A percentile compares a stretch with the other conserved stretches of the same genome.
These are phyloP conservation scores for Nannochloropsis oceanica DNA, from an alignment of 108 stramenopile genomes.

Conservation along the genomic window DNA sequence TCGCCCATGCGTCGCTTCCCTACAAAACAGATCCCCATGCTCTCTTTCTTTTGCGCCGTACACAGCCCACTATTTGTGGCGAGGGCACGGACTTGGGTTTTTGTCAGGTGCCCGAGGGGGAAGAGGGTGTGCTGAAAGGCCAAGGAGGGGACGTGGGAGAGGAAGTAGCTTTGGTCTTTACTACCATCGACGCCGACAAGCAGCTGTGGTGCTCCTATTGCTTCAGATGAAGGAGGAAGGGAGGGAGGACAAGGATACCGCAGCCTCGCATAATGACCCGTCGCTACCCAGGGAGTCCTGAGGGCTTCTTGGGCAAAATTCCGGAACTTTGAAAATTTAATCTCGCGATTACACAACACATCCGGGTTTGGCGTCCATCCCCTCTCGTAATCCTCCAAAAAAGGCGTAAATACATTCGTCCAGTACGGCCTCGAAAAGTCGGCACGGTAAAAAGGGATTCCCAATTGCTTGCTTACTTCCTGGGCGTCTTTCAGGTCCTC, in stretches of 20 bases:
- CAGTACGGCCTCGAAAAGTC: slow-evolving; percentile 73
- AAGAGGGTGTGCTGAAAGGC: slow-evolving; percentile 50
- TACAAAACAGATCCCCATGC: slow-evolving; percentile 89
- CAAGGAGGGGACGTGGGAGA: slow-evolving; percentile 49
- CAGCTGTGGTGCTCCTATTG: slow-evolving; percentile 39
- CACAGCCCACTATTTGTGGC: slow-evolving; percentile 54
- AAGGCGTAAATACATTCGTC: slow-evolving; percentile 79
- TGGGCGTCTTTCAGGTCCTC: slow-evolving; percentile 63
- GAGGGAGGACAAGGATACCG: background rate
- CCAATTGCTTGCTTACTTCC: slow-evolving; percentile 53
- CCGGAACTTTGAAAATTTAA: slow-evolving; percentile 78
- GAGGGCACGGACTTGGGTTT: slow-evolving; percentile 52
- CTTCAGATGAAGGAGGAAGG: background rate
- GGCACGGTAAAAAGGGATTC: slow-evolving; percentile 52
- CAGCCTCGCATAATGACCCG: slow-evolving; percentile 75
- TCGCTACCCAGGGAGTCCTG: slow-evolving; percentile 48
- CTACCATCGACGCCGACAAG: slow-evolving; percentile 50
- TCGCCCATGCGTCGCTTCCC: slow-evolving; percentile 73
- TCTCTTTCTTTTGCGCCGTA: slow-evolving; percentile 65
- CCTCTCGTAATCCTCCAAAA: slow-evolving; percentile 40
- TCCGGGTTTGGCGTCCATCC: slow-evolving; percentile 72
- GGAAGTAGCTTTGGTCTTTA: slow-evolving; percentile 91
- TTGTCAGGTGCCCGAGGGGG: background rate
- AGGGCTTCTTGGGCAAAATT: slow-evolving; percentile 34
- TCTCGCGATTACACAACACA: slow-evolving; percentile 66